phyloP scores from a whole-genome alignment of 768 basidiomycete genomes.

The Epithele typhae region DNA sequence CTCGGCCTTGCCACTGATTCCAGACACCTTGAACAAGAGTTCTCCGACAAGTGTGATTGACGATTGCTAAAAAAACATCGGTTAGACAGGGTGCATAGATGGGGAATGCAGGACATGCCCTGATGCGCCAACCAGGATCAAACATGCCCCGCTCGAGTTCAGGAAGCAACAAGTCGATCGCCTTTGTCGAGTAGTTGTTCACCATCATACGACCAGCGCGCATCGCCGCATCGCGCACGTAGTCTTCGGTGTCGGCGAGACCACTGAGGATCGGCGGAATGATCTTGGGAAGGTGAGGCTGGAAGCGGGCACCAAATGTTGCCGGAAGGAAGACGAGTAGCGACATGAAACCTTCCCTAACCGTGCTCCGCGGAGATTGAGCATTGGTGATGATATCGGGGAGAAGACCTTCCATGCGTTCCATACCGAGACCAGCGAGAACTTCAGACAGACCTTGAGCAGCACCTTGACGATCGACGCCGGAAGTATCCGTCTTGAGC shows the following conservation, averaged over 20 bases:
- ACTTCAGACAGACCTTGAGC: conserved; percentile 97
- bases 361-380: conserved; percentile 82
- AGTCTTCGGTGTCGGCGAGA: conserved; percentile 89
- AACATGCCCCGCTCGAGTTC: conserved; percentile 96
- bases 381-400: conserved; percentile 94
- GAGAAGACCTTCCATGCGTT: conserved; percentile 87
- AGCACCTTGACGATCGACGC: conserved; percentile 96
- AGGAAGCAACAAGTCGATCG: conserved; percentile 90
- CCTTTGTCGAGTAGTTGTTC: conserved; percentile 86
- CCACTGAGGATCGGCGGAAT: conserved; percentile 90
- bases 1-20: conserved; percentile 86
- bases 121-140: conserved; percentile 90
- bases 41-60: conserved; percentile 96
- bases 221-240: conserved; percentile 96
- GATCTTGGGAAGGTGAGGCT: conserved; percentile 93
- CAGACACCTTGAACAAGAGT: conserved; percentile 92
- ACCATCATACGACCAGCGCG: conserved; percentile 98
- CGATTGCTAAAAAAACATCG: conserved; percentile 57
- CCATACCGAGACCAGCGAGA: conserved; percentile 95
- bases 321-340: conserved; percentile 92
- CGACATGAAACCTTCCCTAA: conserved; percentile 98
- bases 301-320: conserved; percentile 94
- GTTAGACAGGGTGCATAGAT: background rate
- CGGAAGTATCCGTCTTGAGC: conserved; percentile 88
- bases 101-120: conserved; percentile 46